Evolutionary conservation across 2,329 filamentous ascomycete species (phyloP).

Genomic region (Fusarium guadeloupense): DNA sequence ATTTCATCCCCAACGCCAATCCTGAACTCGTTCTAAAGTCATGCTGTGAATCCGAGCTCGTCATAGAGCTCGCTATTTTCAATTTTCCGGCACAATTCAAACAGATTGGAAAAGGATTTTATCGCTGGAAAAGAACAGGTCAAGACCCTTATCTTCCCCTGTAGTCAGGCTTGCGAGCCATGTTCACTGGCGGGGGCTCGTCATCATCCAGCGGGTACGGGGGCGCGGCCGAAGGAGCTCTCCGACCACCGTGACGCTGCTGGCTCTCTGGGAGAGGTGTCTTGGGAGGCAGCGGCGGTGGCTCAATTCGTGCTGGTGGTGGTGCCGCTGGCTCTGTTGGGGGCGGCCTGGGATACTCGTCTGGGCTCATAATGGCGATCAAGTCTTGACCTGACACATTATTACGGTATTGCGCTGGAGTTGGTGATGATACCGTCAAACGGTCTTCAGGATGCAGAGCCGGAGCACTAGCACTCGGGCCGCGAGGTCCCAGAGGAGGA

Average conservation of each 20-base stretch:
- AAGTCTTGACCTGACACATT: constrained; percentile 69
- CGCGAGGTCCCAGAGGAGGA: constrained; percentile 42
- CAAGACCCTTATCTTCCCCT: constrained; percentile 51
- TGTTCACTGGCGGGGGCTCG: constrained; percentile 84
- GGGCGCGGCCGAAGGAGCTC: constrained; percentile 55
- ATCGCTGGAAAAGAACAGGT: background rate
- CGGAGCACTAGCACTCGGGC: constrained; percentile 43
- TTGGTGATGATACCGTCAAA: constrained; percentile 65
- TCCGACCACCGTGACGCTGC: constrained; percentile 39
- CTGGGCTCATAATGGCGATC: constrained; percentile 69
- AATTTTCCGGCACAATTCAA: background rate
- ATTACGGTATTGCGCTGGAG: constrained; percentile 66
- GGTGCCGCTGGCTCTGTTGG: constrained; percentile 47
- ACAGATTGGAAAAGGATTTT: background rate
- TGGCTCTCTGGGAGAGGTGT: constrained; percentile 71
- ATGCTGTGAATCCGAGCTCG: constrained; percentile 1
- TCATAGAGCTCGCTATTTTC: background rate
- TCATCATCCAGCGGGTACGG: constrained; percentile 86
- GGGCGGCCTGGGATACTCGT: constrained; percentile 62
- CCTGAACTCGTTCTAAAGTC: constrained; percentile 6
- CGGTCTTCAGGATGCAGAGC: constrained; percentile 56
- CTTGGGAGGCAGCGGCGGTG: constrained; percentile 80
- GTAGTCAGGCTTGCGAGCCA: constrained; percentile 84
- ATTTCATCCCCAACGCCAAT: constrained; percentile 21
- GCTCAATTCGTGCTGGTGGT: constrained; percentile 57